phyloP scores from a whole-genome alignment of 1,139 yeast species.

The Protomyces pachydermus region DNA sequence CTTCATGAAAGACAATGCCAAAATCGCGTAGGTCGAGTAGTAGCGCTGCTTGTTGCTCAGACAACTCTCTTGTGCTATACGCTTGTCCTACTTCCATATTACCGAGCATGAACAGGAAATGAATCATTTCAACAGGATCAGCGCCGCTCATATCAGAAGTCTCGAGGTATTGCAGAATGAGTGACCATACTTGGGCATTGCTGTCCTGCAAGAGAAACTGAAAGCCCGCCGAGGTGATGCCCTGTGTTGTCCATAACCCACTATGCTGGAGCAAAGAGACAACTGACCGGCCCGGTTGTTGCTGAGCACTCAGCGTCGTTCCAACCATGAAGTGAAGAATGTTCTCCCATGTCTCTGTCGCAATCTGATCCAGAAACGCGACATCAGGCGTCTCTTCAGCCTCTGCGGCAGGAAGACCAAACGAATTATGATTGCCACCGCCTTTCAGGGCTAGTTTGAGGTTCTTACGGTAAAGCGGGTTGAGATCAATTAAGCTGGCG shows the following conservation, averaged over 20 bases:
- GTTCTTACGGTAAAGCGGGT: slow-evolving; percentile 67
- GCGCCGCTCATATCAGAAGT: slow-evolving; percentile 76
- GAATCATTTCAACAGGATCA: slow-evolving; percentile 95
- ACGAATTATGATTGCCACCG: slow-evolving; percentile 50
- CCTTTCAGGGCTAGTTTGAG: slow-evolving; percentile 84
- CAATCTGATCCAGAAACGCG: slow-evolving; percentile 68
- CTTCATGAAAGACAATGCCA: slow-evolving; percentile 76
- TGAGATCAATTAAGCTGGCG: slow-evolving; percentile 50
- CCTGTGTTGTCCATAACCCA: slow-evolving; percentile 73
- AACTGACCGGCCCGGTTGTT: slow-evolving; percentile 39
- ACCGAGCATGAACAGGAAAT: slow-evolving; percentile 88
- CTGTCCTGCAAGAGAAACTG: slow-evolving; percentile 89
- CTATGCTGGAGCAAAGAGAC: slow-evolving; percentile 52
- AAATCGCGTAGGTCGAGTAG: slow-evolving; percentile 84
- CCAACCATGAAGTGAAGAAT: slow-evolving; percentile 98
- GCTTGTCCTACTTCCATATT: slow-evolving; percentile 86
- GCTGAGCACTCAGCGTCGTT: slow-evolving; percentile 49
- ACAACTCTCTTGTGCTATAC: slow-evolving; percentile 64
- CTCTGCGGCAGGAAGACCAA: slow-evolving; percentile 52
- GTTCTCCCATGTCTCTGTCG: slow-evolving; percentile 86
- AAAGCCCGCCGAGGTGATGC: slow-evolving; percentile 85
- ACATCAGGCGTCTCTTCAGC: slow-evolving; percentile 55
- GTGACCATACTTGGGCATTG: slow-evolving; percentile 92
- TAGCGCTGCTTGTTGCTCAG: slow-evolving; percentile 80
- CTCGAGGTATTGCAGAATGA: slow-evolving; percentile 77